phyloP scores from a whole-genome alignment of 176 grass and related monocot genomes.

The Triticum aestivum region DNA sequence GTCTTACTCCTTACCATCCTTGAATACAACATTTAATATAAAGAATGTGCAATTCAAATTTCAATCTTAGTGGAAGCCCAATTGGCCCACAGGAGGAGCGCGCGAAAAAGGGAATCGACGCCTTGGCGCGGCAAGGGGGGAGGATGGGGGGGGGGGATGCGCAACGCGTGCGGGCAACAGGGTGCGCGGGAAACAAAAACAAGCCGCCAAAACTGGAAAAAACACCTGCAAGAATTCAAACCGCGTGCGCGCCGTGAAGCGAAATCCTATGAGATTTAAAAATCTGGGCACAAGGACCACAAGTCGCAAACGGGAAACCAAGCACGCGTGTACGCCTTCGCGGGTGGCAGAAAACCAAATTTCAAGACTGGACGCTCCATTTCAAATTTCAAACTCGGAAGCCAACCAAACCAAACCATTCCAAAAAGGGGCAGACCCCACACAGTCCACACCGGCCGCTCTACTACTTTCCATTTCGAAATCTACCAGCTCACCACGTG shows the following conservation, averaged over 20 bases:
- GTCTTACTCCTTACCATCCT: neutral
- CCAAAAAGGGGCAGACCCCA: conserved; percentile 3
- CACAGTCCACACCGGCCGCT: neutral
- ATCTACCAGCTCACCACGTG: neutral
- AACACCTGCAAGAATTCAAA: neutral
- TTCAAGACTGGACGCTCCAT: neutral
- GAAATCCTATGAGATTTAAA: neutral
- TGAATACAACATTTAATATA: too few relatives aligned
- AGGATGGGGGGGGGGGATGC: too few relatives aligned
- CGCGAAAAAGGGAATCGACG: neutral
- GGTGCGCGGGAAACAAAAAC: neutral
- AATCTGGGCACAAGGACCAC: too few relatives aligned
- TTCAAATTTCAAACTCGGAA: conserved; percentile 29
- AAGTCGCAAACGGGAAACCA: too few relatives aligned
- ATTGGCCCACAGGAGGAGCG: neutral
- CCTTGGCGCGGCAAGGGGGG: too few relatives aligned
- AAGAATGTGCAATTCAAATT: neutral
- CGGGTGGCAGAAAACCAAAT: neutral
- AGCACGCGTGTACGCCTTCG: too few relatives aligned
- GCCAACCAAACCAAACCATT: conserved; percentile 23
- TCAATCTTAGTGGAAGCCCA: neutral
- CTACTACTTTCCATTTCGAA: neutral
- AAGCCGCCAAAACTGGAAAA: neutral
- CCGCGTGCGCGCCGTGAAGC: neutral
- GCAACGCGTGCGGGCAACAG: too few relatives aligned